Percentiles rank a stretch among this genome's conserved stretches.
These are phyloP conservation scores for Juncus inflexus DNA, from an alignment of 176 grass and related monocot species.

Conservation along the genomic window DNA sequence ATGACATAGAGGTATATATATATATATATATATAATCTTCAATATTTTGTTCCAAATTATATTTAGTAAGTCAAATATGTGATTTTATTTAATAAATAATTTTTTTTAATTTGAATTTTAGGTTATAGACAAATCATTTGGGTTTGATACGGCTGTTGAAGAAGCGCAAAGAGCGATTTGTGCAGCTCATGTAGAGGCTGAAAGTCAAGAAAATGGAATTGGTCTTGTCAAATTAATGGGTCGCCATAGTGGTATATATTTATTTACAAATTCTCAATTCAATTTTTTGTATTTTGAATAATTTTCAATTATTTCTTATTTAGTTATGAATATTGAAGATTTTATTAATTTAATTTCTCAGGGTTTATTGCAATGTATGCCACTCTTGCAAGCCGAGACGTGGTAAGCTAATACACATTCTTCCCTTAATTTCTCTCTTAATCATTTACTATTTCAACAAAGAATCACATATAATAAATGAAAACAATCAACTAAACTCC, in stretches of 20 bases:
- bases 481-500: too few relatives aligned
- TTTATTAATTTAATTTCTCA: conserved; percentile 28
- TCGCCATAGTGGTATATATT: conserved; percentile 80
- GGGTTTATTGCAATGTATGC: conserved; percentile 99
- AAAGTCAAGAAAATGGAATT: conserved; percentile 90
- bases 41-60: too few relatives aligned
- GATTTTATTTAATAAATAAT: conserved; percentile 3
- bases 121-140: conserved; percentile 99
- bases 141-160: conserved; percentile 91
- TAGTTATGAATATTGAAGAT: neutral
- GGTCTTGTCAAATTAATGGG: conserved; percentile 95
- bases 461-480: too few relatives aligned
- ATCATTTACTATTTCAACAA: too few relatives aligned
- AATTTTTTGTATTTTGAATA: conserved; percentile 5
- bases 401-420: conserved; percentile 50
- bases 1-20: conserved; percentile 86
- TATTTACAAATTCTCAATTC: too few relatives aligned
- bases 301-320: neutral
- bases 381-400: conserved; percentile 93
- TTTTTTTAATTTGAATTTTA: conserved; percentile 22
- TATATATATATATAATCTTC: neutral
- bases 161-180: conserved; percentile 86
- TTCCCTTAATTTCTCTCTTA: neutral
- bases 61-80: too few relatives aligned
- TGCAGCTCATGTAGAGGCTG: conserved; percentile 94